Evolutionary conservation across 352 stramenopile genomes (phyloP).

Genomic region (Thalassiosira hispida): DNA sequence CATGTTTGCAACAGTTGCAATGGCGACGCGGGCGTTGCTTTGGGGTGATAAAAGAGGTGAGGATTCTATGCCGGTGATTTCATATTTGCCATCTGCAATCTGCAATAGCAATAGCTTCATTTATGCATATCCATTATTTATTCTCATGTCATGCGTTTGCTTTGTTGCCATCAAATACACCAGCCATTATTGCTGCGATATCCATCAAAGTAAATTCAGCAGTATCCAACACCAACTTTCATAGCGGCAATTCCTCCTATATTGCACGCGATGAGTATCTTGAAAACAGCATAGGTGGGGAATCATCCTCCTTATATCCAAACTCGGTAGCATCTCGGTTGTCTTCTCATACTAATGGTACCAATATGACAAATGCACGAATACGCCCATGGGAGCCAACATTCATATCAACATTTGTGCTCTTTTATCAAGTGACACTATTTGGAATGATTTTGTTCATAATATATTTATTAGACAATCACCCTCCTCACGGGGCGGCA

Average conservation of each 20-base stretch:
- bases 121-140: no score
- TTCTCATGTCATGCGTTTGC: no score
- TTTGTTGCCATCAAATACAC: no score
- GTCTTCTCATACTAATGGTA: not conserved
- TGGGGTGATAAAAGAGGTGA: slow-evolving; percentile 41
- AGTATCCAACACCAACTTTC: not conserved
- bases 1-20: slow-evolving; percentile 46
- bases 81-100: not conserved
- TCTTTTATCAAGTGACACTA: slow-evolving; percentile 47
- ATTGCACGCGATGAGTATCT: not conserved
- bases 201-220: slow-evolving; percentile 24
- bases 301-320: not conserved
- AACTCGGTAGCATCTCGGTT: not conserved
- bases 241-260: not conserved
- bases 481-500: slow-evolving; percentile 43
- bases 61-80: not conserved
- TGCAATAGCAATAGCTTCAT: no score
- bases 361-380: slow-evolving; percentile 4
- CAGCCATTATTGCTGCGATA: slow-evolving; percentile 36
- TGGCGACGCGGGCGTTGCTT: slow-evolving; percentile 40
- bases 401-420: slow-evolving; percentile 48
- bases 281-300: not conserved
- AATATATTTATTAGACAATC: slow-evolving; percentile 76
- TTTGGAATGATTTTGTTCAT: slow-evolving; percentile 70
- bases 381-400: slow-evolving; percentile 25